Evolutionary conservation across 352 stramenopile species (phyloP), one percentile per base, ranked within the genome.

Genomic region (Phytopythium vexans): DNA sequence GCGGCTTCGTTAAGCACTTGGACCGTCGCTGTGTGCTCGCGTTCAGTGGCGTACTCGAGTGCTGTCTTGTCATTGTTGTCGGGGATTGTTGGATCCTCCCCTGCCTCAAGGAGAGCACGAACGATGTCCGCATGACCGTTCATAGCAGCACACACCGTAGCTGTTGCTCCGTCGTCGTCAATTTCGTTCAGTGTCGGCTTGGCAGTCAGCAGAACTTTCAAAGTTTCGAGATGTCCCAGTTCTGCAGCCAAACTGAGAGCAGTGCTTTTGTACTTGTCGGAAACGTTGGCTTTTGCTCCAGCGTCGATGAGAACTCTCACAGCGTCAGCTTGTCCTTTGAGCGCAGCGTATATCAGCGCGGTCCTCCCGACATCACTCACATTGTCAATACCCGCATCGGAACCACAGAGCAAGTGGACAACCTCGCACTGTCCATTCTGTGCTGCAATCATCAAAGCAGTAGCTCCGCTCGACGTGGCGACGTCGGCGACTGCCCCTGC

Each of bases 401-500:
- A 27, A 27, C 21, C 21, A 27, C 21, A 27, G 21, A 27, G 21
- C 21, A 27, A 27, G 21, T 27, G 21, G 21, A 60, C 49, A 12
- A 60, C 46, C 40, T 49, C 54, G 15, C 52, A 15, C 39, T 52
- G 54, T 7, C 54, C 33, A 59, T 56, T 49, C 6, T 55, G 49
- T 32, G 62, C 60, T 9, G 49, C 54, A 32, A 63, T 64, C 9
- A 67, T 44, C 39, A 62, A 48, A 4, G 60, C 60, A 4, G 60
- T 64, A 32, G 62, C 57, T 3, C 56, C 51, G 31, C 61, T 53
- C n/a, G 54, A 34, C 15, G 57, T 62, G 33, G n/a, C 15, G 1
- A 27, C 35, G 9, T 36, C 14, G 6, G 36, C 15, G 16, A 44
- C 36, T n/a, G 47, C 47, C 4, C 47, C 3, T 41, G 42, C 15